A percentile compares a stretch with the other conserved stretches of the same genome.
These are phyloP conservation scores for Candida ponderosae DNA, from an alignment of 805 yeast species.

Conservation along the genomic window DNA sequence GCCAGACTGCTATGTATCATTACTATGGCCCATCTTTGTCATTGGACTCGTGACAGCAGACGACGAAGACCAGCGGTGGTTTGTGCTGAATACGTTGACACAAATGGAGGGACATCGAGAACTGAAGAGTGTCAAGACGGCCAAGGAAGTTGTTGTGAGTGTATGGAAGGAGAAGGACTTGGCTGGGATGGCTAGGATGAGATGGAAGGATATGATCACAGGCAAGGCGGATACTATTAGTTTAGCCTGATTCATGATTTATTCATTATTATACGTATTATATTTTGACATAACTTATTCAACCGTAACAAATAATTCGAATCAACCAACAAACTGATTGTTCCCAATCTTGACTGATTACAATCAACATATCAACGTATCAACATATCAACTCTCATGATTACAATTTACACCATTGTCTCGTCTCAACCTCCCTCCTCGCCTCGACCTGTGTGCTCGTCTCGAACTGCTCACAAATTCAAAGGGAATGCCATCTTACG, in stretches of 20 bases:
- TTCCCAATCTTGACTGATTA: too few species aligned
- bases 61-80: slow-evolving; percentile 30
- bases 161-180: slow-evolving; percentile 36
- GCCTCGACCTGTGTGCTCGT: too few species aligned
- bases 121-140: slow-evolving; percentile 29
- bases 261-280: too few species aligned
- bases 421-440: too few species aligned
- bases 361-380: too few species aligned
- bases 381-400: too few species aligned
- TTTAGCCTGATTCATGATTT: slow-evolving; percentile 20
- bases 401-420: too few species aligned
- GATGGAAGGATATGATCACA: slow-evolving; percentile 31
- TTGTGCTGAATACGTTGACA: slow-evolving; percentile 25
- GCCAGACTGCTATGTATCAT: slow-evolving; percentile 27
- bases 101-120: slow-evolving; percentile 29
- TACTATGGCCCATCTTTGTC: slow-evolving; percentile 34
- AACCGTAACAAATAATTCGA: too few species aligned
- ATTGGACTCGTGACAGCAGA: slow-evolving; percentile 26
- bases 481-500: neutral
- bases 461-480: too few species aligned
- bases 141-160: slow-evolving; percentile 24
- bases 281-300: too few species aligned
- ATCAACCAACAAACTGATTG: too few species aligned
- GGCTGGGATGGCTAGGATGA: slow-evolving; percentile 13
- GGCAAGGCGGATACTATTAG: slow-evolving; percentile 30